Evolutionary conservation across 139 green algal species (phyloP).

Genomic region (Chloropicon primus): DNA sequence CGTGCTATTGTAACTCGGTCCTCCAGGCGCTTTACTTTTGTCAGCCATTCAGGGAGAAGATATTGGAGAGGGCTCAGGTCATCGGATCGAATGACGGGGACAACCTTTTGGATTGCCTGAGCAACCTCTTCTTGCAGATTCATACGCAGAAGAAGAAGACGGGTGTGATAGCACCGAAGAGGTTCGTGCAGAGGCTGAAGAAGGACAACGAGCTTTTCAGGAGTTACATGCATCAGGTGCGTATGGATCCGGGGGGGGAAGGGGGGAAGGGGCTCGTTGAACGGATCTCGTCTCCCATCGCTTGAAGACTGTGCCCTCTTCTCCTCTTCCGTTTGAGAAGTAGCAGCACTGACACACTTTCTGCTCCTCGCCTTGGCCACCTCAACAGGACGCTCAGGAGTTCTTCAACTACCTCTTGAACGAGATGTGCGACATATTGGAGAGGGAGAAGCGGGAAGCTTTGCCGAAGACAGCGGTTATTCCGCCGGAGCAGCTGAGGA

Average conservation of each 20-base stretch:
- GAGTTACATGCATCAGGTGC: constrained; percentile 82
- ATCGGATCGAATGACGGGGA: constrained; percentile 24
- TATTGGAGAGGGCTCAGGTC: constrained; percentile 16
- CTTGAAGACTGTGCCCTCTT: too few species aligned
- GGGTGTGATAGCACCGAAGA: constrained; percentile 70
- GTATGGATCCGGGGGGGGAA: background rate
- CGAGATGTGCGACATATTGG: constrained; percentile 72
- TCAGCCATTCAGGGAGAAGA: constrained; percentile 24
- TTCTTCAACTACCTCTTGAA: constrained; percentile 96
- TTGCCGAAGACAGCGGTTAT: background rate
- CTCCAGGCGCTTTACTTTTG: constrained; percentile 60
- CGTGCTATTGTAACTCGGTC: constrained; percentile 95
- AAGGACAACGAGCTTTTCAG: constrained; percentile 89
- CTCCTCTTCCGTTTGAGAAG: too few species aligned
- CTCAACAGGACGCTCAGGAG: constrained; percentile 89
- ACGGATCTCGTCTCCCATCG: too few species aligned
- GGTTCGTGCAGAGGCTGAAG: constrained; percentile 81
- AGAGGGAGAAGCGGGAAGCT: constrained; percentile 33
- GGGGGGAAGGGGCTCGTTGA: background rate
- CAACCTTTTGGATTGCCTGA: constrained; percentile 77
- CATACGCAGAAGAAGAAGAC: constrained; percentile 65
- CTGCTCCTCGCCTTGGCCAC: background rate
- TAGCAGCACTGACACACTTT: too few species aligned
- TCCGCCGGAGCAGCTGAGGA: constrained; percentile 18
- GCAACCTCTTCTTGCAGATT: constrained; percentile 85